Evolutionary conservation across 2,329 filamentous ascomycete species (phyloP).

Genomic region (Penicillium sp.): DNA sequence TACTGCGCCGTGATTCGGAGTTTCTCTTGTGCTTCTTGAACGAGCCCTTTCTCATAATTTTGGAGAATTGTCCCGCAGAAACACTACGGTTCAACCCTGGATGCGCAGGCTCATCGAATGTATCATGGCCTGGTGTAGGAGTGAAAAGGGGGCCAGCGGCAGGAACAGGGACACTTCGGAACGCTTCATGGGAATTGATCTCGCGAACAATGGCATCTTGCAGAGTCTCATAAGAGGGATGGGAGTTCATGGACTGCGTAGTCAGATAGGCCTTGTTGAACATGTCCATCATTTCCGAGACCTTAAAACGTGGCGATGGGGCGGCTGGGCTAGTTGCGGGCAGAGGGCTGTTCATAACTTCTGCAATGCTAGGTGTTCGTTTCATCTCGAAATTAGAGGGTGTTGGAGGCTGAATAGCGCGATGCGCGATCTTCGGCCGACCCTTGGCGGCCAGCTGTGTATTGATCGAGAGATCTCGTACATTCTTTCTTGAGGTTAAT

Average conservation of each 20-base stretch:
- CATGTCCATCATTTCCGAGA: conserved; percentile 43
- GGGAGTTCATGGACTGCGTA: conserved; percentile 26
- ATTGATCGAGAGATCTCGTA: conserved; percentile 42
- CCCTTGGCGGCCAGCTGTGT: conserved; percentile 37
- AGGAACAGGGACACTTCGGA: conserved; percentile 35
- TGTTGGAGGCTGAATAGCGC: conserved; percentile 38
- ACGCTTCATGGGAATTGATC: conserved; percentile 46
- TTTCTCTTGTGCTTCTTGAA: conserved; percentile 28
- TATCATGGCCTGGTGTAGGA: conserved; percentile 25
- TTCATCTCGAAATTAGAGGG: conserved; percentile 27
- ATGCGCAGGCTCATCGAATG: conserved; percentile 20
- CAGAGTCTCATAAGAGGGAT: conserved; percentile 42
- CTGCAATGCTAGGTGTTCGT: conserved; percentile 39
- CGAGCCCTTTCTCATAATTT: conserved; percentile 33
- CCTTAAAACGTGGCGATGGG: conserved; percentile 31
- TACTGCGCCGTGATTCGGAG: conserved; percentile 31
- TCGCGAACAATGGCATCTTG: conserved; percentile 46
- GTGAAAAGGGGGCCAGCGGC: conserved; percentile 35
- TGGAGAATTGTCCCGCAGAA: conserved; percentile 31
- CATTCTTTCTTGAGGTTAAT: conserved; percentile 35
- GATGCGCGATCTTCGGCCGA: conserved; percentile 34
- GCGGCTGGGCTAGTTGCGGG: conserved; percentile 26
- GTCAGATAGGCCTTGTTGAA: conserved; percentile 40
- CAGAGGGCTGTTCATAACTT: conserved; percentile 44
- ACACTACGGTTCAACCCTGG: conserved; percentile 24